phyloP scores from a whole-genome alignment of 768 basidiomycete genomes.

The Pisolithus albus region DNA sequence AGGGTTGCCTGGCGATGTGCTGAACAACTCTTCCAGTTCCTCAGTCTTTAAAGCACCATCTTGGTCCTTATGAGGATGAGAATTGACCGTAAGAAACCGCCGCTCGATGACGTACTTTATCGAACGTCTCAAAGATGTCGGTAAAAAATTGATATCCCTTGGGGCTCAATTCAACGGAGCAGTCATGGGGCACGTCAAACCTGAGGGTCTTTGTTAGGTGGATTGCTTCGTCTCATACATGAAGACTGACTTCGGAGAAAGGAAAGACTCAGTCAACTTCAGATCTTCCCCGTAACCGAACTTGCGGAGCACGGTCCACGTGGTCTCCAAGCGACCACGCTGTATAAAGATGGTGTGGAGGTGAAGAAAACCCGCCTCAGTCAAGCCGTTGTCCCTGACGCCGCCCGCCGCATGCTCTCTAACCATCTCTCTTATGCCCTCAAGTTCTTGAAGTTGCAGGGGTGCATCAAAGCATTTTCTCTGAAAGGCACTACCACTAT shows the following conservation, averaged over 20 bases:
- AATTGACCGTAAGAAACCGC: neutral
- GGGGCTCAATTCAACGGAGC: slow-evolving; percentile 93
- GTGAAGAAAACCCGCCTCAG: slow-evolving; percentile 88
- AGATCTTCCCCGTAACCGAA: slow-evolving; percentile 97
- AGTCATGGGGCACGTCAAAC: slow-evolving; percentile 90
- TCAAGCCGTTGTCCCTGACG: slow-evolving; percentile 74
- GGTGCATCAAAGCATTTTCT: slow-evolving; percentile 94
- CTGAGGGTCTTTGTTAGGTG: slow-evolving; percentile 34
- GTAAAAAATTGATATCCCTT: slow-evolving; percentile 95
- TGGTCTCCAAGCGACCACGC: slow-evolving; percentile 90
- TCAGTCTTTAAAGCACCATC: slow-evolving; percentile 83
- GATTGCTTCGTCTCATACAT: neutral
- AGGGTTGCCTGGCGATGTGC: slow-evolving; percentile 94
- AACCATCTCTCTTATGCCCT: slow-evolving; percentile 94
- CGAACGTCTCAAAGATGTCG: slow-evolving; percentile 91
- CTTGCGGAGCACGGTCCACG: slow-evolving; percentile 92
- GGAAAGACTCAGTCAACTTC: slow-evolving; percentile 78
- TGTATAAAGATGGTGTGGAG: slow-evolving; percentile 97
- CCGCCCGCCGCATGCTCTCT: slow-evolving; percentile 69
- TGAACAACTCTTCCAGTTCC: slow-evolving; percentile 86
- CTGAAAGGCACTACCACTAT: slow-evolving; percentile 31
- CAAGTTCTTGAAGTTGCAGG: slow-evolving; percentile 85
- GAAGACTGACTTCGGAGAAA: slow-evolving; percentile 73
- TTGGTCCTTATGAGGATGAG: slow-evolving; percentile 57
- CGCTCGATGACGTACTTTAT: slow-evolving; percentile 51